A percentile compares a stretch with the other conserved stretches of the same genome.
Conservation (phyloP, 2,329 filamentous ascomycete genomes). For the Aspergillus tamarii region DNA sequence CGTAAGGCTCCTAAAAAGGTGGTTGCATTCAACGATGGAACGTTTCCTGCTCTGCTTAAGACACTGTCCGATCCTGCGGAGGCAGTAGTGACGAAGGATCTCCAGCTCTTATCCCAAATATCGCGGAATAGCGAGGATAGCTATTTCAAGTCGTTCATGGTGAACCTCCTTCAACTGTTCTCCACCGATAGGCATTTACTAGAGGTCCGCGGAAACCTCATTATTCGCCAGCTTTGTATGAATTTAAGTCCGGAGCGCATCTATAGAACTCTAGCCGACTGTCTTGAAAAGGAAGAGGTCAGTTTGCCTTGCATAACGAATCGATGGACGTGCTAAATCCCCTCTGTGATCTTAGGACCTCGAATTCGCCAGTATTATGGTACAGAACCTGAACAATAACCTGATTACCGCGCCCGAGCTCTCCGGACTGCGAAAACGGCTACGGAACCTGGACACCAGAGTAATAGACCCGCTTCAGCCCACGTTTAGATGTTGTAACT, state of each 20-base stretch:
- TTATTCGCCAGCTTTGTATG: constrained; percentile 91
- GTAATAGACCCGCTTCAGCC: constrained; percentile 45
- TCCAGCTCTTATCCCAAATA: constrained; percentile 93
- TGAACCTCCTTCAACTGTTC: constrained; percentile 91
- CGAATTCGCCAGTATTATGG: constrained; percentile 99
- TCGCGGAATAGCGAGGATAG: constrained; percentile 95
- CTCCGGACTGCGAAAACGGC: constrained; percentile 82
- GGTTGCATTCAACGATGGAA: constrained; percentile 93
- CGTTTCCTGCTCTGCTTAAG: constrained; percentile 93
- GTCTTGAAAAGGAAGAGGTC: constrained; percentile 89
- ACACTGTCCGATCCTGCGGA: constrained; percentile 95
- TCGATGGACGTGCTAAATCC: constrained; percentile 13
- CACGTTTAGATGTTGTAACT: constrained; percentile 9
- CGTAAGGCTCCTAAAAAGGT: constrained; percentile 92
- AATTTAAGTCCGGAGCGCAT: constrained; percentile 93
- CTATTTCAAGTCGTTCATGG: constrained; percentile 98
- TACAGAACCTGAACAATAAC: constrained; percentile 98
- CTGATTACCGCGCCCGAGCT: constrained; percentile 96
- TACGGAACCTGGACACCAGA: constrained; percentile 87
- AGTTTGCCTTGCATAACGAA: constrained; percentile 11
- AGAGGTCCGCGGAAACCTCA: constrained; percentile 91
- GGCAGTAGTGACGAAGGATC: constrained; percentile 90
- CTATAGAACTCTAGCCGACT: constrained; percentile 92
- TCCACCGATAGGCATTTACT: constrained; percentile 89
- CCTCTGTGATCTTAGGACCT: constrained; percentile 63